Conservation (phyloP, 345 rosid genomes). For the Passiflora organensis region DNA sequence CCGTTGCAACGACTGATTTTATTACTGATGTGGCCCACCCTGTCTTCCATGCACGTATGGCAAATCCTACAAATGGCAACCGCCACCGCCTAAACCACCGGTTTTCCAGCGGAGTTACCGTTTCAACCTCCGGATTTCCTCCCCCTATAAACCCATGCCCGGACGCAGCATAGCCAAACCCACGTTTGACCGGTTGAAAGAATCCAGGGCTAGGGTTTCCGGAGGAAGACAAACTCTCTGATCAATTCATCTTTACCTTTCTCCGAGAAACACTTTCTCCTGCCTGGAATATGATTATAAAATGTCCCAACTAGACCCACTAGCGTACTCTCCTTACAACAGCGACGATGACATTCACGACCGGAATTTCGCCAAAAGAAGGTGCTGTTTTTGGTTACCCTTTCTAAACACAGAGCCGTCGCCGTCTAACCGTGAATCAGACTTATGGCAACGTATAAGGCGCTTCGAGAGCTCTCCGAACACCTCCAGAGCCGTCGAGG, state of each 20-base stretch:
- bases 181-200: neutral
- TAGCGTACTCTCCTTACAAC: neutral
- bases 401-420: neutral
- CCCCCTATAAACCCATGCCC: no score
- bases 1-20: no score
- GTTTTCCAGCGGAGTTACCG: no score
- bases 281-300: neutral
- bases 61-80: no score
- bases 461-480: neutral
- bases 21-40: no score
- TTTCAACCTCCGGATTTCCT: no score
- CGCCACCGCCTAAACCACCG: no score
- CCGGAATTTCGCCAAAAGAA: neutral
- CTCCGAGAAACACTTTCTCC: neutral
- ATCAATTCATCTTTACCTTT: neutral
- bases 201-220: neutral
- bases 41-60: no score
- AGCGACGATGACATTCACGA: conserved; percentile 3
- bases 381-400: neutral
- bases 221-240: neutral
- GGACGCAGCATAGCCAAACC: no score
- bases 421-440: neutral
- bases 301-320: neutral
- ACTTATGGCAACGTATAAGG: neutral
- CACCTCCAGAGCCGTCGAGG: neutral